Evolutionary conservation across 1,284 basidiomycete species (phyloP), one percentile per base, ranked within the genome.

Genomic region (Xanthoconium separans): DNA sequence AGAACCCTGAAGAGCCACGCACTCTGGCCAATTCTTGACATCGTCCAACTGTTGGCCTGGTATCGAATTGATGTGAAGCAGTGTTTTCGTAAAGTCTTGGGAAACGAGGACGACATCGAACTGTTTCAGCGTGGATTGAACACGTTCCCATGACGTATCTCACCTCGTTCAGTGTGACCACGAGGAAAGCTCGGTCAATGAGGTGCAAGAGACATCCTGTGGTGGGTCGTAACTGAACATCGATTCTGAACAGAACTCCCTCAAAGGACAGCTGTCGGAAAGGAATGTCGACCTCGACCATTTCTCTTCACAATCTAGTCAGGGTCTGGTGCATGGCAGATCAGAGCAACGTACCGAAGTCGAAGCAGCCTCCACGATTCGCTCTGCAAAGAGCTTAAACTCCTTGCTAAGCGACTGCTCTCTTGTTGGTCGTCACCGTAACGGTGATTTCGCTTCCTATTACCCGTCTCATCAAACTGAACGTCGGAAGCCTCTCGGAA

Each of bases 401-500:
- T 97, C 92, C 70, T 91, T 95, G 79, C 99, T 99, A 37, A 98
- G 78, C 73, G 91, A 81, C 52, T 90, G 89, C 50, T 95, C 73
- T 99, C 97, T 70, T 96, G 94, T 70, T 98, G 96, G 70, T 99
- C 97, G 68, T 99, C 97, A 40, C 96, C 96, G 66, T 97, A 98
- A 52, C 95, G 86, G 61, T 96, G 93, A 74, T 97, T 95, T 57
- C 97, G 86, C 73, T 98, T 99, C 61, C 95, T 85, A 69, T 98
- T 98, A n/a, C 96, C 96, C 0, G 95, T 98, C 74, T 99, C 97
- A 68, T 99, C 97, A 67, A 98, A 99, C 61, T 96, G 93, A 36
- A 96, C 94, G 66, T 99, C 97, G 0, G 93, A 93, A 2, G 95
- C 97, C 76, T 99, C 97, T 24, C 97, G 91, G 78, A 92, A 97